Conservation (phyloP, 2,329 filamentous ascomycete genomes). For the Fusarium sp. region DNA sequence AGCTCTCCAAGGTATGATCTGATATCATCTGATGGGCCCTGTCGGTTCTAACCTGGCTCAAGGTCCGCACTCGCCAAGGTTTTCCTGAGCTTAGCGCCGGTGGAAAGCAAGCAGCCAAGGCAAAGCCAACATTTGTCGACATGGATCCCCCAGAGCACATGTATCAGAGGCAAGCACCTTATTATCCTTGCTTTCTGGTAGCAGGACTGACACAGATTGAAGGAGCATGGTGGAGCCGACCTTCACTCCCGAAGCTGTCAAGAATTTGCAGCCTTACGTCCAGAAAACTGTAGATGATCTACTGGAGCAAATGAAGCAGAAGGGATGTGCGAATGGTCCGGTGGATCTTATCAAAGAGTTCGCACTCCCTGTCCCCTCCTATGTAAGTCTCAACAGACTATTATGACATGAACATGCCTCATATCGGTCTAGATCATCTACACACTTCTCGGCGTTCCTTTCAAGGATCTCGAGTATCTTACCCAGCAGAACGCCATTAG, state of each 20-base stretch:
- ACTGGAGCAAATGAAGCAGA: constrained; percentile 50
- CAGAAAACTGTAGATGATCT: constrained; percentile 56
- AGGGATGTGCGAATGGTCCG: constrained; percentile 48
- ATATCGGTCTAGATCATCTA: constrained; percentile 54
- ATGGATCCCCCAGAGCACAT: constrained; percentile 60
- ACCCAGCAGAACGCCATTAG: constrained; percentile 58
- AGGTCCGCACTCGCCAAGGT: constrained; percentile 53
- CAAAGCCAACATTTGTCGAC: constrained; percentile 60
- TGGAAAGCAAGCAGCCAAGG: constrained; percentile 58
- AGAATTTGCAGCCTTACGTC: constrained; percentile 55
- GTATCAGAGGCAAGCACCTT: constrained; percentile 49
- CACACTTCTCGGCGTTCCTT: constrained; percentile 58
- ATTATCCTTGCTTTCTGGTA: accelerated
- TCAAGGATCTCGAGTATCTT: constrained; percentile 56
- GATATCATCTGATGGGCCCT: too few relatives aligned
- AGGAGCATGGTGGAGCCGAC: constrained; percentile 57
- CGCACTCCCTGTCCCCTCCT: constrained; percentile 58
- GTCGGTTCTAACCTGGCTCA: neutral
- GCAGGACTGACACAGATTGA: neutral
- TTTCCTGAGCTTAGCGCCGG: constrained; percentile 59
- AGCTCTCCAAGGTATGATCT: constrained; percentile 56
- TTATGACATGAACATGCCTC: accelerated
- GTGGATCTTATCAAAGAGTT: constrained; percentile 59
- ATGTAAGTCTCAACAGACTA: constrained; percentile 43
- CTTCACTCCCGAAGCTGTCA: constrained; percentile 52